These are phyloP conservation scores for Fusarium sp. DNA, from an alignment of 2,329 filamentous ascomycete genomes.

Conservation along the genomic window DNA sequence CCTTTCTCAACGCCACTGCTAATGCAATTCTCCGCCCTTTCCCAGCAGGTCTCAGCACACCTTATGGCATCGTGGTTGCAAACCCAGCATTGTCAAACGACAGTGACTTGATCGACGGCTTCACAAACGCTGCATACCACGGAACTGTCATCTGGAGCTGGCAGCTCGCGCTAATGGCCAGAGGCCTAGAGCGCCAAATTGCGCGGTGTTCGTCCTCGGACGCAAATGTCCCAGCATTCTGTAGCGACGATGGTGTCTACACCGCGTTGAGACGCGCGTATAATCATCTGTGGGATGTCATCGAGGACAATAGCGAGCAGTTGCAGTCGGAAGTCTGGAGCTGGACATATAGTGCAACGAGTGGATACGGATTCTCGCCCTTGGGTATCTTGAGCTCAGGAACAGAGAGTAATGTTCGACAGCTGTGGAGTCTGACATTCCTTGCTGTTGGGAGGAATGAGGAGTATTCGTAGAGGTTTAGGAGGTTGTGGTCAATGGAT, in stretches of 20 bases:
- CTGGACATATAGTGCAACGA: slow-evolving; percentile 58
- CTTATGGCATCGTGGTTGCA: slow-evolving; percentile 65
- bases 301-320: slow-evolving; percentile 61
- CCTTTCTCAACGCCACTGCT: slow-evolving; percentile 65
- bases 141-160: slow-evolving; percentile 72
- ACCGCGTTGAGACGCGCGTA: slow-evolving; percentile 61
- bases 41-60: slow-evolving; percentile 65
- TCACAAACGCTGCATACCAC: slow-evolving; percentile 65
- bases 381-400: slow-evolving; percentile 29
- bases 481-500: no score
- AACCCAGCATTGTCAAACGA: slow-evolving; percentile 67
- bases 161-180: slow-evolving; percentile 71
- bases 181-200: slow-evolving; percentile 66
- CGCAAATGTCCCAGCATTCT: slow-evolving; percentile 57
- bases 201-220: slow-evolving; percentile 54
- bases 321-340: slow-evolving; percentile 70
- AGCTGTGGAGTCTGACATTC: slow-evolving; percentile 37
- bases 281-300: slow-evolving; percentile 67
- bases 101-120: slow-evolving; percentile 58
- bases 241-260: slow-evolving; percentile 54
- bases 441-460: slow-evolving; percentile 29
- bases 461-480: background rate
- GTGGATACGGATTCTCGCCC: slow-evolving; percentile 38
- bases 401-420: slow-evolving; percentile 33
- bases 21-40: slow-evolving; percentile 66